Evolutionary conservation across 2,329 filamentous ascomycete species (phyloP), one percentile per base, ranked within the genome.

Genomic region (Fusarium hostae): DNA sequence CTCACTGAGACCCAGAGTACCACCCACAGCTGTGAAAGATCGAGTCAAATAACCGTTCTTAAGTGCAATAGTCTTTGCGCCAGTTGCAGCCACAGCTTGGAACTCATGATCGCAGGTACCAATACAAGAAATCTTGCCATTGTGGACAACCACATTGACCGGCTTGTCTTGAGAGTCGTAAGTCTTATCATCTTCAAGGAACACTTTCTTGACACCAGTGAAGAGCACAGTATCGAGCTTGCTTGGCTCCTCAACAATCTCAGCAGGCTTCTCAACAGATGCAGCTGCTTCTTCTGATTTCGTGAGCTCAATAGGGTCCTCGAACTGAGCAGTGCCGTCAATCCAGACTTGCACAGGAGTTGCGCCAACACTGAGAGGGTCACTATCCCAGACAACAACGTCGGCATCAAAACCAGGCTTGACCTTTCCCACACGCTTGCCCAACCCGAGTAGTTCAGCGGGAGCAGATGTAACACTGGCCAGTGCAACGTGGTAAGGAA

Each of bases 321-420:
- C 82, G 22, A 78, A 81, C 57, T 92, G 90, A 4, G 86, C 82
- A 12, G 81, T 85, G 6, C 89, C 89, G 61, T 91, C 89, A 63
- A 91, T 90, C 86, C 88, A 91, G 3, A 91, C 87, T 77, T 91
- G 88, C 0, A 87, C 82, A 0, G 89, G 88, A 1, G 87, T 80
- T 2, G 89, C 88, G 2, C 89, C 89, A 0, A 89, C 84, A 44
- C 86, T 87, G 4, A 91, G 79, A 34, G 89, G 89, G 66, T 91
- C 88, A 44, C 86, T 88, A 71, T 91, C 88, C 89, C 89, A 91
- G 12, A 90, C 84, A 15, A 86, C 88, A 34, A 91, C 75, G 65
- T 91, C 89, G 47, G 88, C 89, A 65, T 90, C 89, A 51, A 86
- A 90, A 0, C 89, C 88, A 6, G 87, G 82, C 81, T 89, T 90